phyloP scores from a whole-genome alignment of 2,329 filamentous ascomycete species.

The Fusarium decemcellulare region DNA sequence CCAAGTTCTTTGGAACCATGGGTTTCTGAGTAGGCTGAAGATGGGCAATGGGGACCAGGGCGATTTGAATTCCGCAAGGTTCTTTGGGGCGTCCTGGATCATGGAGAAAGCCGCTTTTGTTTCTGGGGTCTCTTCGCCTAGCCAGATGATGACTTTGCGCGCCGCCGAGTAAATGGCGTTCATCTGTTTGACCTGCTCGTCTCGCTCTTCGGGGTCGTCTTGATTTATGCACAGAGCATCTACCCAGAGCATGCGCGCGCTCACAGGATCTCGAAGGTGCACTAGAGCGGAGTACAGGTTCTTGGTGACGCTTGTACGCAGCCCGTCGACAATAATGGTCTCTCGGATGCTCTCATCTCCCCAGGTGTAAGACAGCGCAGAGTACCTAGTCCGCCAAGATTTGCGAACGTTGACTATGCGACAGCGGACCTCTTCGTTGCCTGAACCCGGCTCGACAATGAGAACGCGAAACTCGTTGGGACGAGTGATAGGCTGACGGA shows the following conservation, averaged over 20 bases:
- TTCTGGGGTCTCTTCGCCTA: neutral
- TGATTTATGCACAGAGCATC: slow-evolving; percentile 1
- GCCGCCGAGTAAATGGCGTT: neutral
- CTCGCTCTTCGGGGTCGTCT: neutral
- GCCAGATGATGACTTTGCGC: neutral
- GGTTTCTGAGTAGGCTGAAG: neutral
- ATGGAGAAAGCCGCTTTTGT: no score
- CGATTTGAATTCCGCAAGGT: no score
- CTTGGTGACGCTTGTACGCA: neutral
- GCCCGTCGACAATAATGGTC: neutral
- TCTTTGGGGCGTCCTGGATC: no score
- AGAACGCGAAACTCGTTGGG: neutral
- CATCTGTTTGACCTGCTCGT: neutral
- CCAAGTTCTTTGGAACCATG: neutral
- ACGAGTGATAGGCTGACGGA: neutral
- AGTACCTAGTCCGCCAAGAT: neutral
- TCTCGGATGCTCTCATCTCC: neutral
- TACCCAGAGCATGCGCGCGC: neutral
- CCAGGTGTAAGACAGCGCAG: neutral
- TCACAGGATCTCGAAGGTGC: neutral
- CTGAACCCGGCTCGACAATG: neutral
- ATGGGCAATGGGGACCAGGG: neutral
- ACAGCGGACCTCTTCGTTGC: neutral
- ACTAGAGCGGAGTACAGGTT: neutral
- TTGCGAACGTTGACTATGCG: neutral